A percentile compares a stretch with the other conserved stretches of the same genome.
phyloP scores from a whole-genome alignment of 176 grass and related monocot genomes.

The Oryza nivara region DNA sequence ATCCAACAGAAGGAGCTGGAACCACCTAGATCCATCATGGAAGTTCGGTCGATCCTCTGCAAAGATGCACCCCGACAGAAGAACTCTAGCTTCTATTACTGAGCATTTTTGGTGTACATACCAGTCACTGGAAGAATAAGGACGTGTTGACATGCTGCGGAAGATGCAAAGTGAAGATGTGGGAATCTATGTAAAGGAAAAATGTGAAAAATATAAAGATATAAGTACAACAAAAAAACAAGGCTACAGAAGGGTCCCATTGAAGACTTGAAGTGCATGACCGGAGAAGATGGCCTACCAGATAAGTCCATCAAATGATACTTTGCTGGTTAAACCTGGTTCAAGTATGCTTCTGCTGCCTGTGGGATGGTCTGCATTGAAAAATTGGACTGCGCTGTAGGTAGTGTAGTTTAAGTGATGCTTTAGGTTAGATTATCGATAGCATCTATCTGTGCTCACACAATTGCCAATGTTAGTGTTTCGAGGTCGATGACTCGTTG shows the following conservation, averaged over 20 bases:
- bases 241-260: constrained; percentile 15
- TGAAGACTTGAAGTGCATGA: constrained; percentile 12
- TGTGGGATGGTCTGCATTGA: constrained; percentile 21
- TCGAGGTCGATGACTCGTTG: constrained; percentile 24
- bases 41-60: constrained; percentile 96
- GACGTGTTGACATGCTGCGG: neutral
- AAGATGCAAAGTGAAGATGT: constrained; percentile 24
- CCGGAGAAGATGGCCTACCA: constrained; percentile 26
- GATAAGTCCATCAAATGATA: constrained; percentile 30
- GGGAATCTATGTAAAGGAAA: constrained; percentile 34
- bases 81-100: constrained; percentile 78
- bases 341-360: constrained; percentile 25
- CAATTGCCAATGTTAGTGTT: constrained; percentile 6
- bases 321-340: constrained; percentile 37
- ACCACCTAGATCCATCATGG: constrained; percentile 88
- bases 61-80: constrained; percentile 84
- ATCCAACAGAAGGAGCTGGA: constrained; percentile 82
- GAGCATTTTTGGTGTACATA: constrained; percentile 47
- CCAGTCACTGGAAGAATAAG: neutral
- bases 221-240: neutral
- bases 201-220: neutral
- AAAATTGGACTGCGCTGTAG: neutral
- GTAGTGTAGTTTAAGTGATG: neutral
- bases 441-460: constrained; percentile 34
- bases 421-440: constrained; percentile 34